These are phyloP conservation scores for Pneumocystis carinii DNA, from an alignment of 1,139 yeast species.

Conservation along the genomic window DNA sequence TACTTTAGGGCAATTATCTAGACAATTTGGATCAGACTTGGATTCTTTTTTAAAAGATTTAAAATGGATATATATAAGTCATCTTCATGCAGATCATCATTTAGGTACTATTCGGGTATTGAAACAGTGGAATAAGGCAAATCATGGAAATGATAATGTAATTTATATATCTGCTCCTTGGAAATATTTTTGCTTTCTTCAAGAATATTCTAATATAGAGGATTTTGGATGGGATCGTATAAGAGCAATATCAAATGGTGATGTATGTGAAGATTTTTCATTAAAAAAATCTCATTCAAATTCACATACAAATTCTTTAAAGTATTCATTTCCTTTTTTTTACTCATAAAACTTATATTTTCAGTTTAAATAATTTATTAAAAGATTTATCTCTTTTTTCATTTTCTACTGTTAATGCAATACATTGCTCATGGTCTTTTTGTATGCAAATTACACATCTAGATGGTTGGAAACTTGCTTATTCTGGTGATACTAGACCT, in stretches of 20 bases:
- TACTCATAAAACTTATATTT: not conserved
- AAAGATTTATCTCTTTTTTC: slow-evolving; percentile 20
- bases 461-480: slow-evolving; percentile 37
- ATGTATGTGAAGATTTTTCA: not conserved
- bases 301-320: not conserved
- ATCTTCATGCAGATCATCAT: slow-evolving; percentile 95
- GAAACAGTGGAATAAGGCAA: slow-evolving; percentile 45
- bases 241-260: not conserved
- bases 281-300: not conserved
- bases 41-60: slow-evolving; percentile 40
- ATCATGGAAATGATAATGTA: slow-evolving; percentile 19
- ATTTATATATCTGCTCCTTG: slow-evolving; percentile 51
- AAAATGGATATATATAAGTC: slow-evolving; percentile 58
- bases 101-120: slow-evolving; percentile 48
- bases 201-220: slow-evolving; percentile 58
- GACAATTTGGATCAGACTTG: slow-evolving; percentile 41
- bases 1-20: slow-evolving; percentile 55
- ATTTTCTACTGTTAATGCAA: slow-evolving; percentile 55
- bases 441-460: slow-evolving; percentile 23
- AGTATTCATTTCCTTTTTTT: not conserved
- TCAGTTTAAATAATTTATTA: not conserved
- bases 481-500: slow-evolving; percentile 94
- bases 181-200: slow-evolving; percentile 51
- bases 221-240: slow-evolving; percentile 30
- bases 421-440: slow-evolving; percentile 76